Percentiles rank a stretch among this genome's conserved stretches.
phyloP scores from a whole-genome alignment of 768 basidiomycete genomes.

The Amanita brunnescens region DNA sequence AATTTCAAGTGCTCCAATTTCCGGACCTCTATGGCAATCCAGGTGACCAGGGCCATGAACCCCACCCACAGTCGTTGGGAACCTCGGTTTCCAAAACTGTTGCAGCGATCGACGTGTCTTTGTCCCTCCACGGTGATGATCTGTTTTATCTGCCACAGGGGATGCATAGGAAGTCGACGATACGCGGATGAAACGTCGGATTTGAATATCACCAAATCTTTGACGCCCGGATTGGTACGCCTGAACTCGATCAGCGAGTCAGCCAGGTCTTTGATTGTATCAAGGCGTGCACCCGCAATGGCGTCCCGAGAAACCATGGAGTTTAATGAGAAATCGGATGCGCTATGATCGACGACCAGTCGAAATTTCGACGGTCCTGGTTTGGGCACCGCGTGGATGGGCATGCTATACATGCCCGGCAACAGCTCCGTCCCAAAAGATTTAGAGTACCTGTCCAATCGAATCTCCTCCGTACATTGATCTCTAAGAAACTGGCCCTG shows the following conservation, averaged over 20 bases:
- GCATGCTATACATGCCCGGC: conserved; percentile 28
- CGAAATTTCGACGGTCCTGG: conserved; percentile 18
- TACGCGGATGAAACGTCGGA: conserved; percentile 20
- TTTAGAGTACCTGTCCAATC: conserved; percentile 13
- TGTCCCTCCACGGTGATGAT: too few species aligned
- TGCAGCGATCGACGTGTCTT: too few species aligned
- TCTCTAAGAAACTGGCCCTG: conserved; percentile 16
- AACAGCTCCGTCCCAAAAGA: conserved; percentile 23
- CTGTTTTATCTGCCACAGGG: too few species aligned
- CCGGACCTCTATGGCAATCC: too few species aligned
- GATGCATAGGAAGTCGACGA: too few species aligned
- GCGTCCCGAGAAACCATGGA: conserved; percentile 12
- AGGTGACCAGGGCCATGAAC: too few species aligned
- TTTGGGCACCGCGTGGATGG: conserved; percentile 27
- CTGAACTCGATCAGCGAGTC: conserved; percentile 1
- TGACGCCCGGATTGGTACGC: background rate
- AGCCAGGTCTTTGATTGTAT: conserved; percentile 10
- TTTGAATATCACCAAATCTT: conserved; percentile 20
- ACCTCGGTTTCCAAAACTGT: too few species aligned
- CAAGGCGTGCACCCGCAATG: conserved; percentile 10
- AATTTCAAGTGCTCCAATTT: too few species aligned
- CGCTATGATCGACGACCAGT: conserved; percentile 30
- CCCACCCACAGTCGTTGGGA: too few species aligned
- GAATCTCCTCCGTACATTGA: conserved; percentile 17
- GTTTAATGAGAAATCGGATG: conserved; percentile 19